Conservation (phyloP, 225 moss, liverwort and hornwort genomes). For the Sphagnum tenellum region DNA sequence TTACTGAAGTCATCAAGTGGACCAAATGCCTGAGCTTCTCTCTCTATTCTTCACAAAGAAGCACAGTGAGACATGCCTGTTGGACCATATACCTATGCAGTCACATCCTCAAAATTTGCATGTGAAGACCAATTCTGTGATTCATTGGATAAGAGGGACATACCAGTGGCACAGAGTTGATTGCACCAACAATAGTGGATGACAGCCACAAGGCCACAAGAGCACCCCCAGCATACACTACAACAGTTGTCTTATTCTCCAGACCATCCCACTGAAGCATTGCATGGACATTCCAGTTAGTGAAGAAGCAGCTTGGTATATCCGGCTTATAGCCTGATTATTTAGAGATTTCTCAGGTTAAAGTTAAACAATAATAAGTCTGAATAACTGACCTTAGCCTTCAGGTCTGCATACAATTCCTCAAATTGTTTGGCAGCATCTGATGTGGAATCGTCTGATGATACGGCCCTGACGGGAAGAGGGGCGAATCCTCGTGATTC, state of each 20-base stretch:
- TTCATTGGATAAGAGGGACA: not conserved
- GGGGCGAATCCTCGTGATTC: slow-evolving; percentile 41
- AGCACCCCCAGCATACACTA: slow-evolving; percentile 67
- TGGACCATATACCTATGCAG: not conserved
- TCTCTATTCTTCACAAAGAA: too few species aligned
- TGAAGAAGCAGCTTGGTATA: not conserved
- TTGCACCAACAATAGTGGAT: slow-evolving; percentile 68
- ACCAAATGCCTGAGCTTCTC: too few species aligned
- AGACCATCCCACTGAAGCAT: slow-evolving; percentile 46
- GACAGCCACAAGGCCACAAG: slow-evolving; percentile 75
- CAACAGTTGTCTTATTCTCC: slow-evolving; percentile 66
- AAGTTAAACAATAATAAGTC: too few species aligned
- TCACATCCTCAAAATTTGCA: not conserved
- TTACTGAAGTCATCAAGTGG: too few species aligned
- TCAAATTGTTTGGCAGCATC: slow-evolving; percentile 57
- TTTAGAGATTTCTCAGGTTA: too few species aligned
- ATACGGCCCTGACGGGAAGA: slow-evolving; percentile 42
- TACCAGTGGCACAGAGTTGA: slow-evolving; percentile 79
- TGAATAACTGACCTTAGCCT: slow-evolving; percentile 46
- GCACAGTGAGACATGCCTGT: not conserved
- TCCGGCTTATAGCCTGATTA: too few species aligned
- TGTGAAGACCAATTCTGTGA: not conserved
- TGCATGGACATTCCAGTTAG: too few species aligned
- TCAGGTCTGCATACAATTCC: slow-evolving; percentile 47
- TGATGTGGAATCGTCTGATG: slow-evolving; percentile 37